Percentiles rank a stretch among this genome's conserved stretches.
phyloP scores from a whole-genome alignment of 2,329 filamentous ascomycete species.

The Verticillium nubilum region DNA sequence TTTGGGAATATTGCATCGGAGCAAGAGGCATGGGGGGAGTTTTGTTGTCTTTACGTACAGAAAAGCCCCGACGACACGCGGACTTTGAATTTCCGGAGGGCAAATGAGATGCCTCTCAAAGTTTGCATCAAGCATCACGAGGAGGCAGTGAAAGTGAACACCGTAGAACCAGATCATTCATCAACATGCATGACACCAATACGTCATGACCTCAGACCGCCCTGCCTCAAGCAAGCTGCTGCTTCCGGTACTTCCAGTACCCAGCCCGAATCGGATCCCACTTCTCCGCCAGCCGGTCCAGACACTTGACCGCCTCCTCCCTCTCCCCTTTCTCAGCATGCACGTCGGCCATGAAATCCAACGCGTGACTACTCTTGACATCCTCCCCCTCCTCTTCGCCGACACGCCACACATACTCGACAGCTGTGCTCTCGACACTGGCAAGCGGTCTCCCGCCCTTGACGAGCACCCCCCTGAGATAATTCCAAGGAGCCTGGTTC shows the following conservation, averaged over 20 bases:
- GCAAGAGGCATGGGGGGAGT: too few species aligned
- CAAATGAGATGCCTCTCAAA: too few species aligned
- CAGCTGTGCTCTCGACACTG: slow-evolving; percentile 41
- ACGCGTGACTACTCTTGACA: slow-evolving; percentile 57
- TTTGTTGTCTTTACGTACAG: too few species aligned
- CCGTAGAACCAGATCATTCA: too few species aligned
- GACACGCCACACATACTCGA: slow-evolving; percentile 43
- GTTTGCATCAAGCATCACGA: too few species aligned
- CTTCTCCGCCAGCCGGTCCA: slow-evolving; percentile 70
- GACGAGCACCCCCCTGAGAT: slow-evolving; percentile 69
- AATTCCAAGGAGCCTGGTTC: slow-evolving; percentile 94
- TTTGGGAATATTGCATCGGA: too few species aligned
- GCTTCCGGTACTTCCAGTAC: slow-evolving; percentile 71
- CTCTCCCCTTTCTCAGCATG: slow-evolving; percentile 51
- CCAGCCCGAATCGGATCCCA: slow-evolving; percentile 89
- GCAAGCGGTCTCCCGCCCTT: slow-evolving; percentile 53
- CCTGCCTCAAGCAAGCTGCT: slow-evolving; percentile 12
- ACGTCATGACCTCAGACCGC: neutral
- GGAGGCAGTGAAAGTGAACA: too few species aligned
- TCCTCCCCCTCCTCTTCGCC: slow-evolving; percentile 40
- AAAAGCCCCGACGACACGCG: too few species aligned
- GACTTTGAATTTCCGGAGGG: too few species aligned
- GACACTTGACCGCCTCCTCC: slow-evolving; percentile 60
- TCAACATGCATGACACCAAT: too few species aligned
- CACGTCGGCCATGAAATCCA: slow-evolving; percentile 69